Base-by-base conservation (phyloP, 1,284 basidiomycete genomes). In the Kalmanozyma brasiliensis region DNA sequence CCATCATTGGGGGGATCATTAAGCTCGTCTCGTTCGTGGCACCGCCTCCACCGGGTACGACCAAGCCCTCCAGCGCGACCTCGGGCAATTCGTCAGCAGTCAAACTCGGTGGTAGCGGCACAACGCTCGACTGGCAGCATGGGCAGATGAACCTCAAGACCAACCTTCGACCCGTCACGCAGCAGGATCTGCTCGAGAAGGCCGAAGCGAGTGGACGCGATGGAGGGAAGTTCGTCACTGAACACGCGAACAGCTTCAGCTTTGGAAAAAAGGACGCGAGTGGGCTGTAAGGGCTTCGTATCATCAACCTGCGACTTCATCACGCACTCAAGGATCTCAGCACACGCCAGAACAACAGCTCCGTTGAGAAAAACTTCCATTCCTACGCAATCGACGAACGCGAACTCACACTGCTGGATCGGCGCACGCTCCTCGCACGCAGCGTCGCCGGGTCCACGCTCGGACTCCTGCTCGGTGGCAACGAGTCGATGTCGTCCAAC, bases 391-490 rank as follows among this genome's bases (percentile, higher is more conserved):
- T 37, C 4, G 44, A 29, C 0, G 34, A 34, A 5, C 16, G 17
- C 19, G 46, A 60, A 16, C 40, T 32, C 3, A 36, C 45, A 29
- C 60, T 63, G 26, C 53, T 53, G 32, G 49, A 38, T 13, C 59
- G 33, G 8, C 30, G 35, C 2, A 44, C 26, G 17, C 41, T 30
- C 11, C 53, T 35, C 20, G 62, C 60, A 7, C 52, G 44, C 46
- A 53, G n/a, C 7, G 42, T 49, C 4, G 47, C 59, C 8, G 55
- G 42, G 11, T 68, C 65, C 1, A 70, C 52, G 24, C 62, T 65
- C 6, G 67, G 52, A 40, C 67, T 70, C 4, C 67, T 26, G 36
- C 56, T 60, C 17, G 46, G 37, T 0, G 67, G 62, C 4, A 70
- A 8, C 10, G 45, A 32, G 11, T 58, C 30, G 11, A 69, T 29